Evolutionary conservation across 345 rosid genomes (phyloP).

Genomic region (Citrus maxima): DNA sequence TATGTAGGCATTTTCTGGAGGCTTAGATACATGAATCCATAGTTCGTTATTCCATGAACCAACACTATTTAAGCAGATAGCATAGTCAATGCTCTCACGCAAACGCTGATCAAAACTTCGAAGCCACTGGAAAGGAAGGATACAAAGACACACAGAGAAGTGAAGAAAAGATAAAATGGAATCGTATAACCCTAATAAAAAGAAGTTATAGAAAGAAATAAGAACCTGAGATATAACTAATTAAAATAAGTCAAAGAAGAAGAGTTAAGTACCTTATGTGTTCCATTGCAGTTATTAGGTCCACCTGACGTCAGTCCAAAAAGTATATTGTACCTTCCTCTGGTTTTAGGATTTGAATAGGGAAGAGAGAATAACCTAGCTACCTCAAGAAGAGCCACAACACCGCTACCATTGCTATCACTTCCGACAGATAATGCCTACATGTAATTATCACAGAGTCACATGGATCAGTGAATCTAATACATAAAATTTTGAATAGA

Average conservation of each 20-base stretch:
- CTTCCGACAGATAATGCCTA: slow-evolving; percentile 95
- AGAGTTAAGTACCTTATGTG: slow-evolving; percentile 66
- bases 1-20: slow-evolving; percentile 84
- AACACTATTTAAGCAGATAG: slow-evolving; percentile 92
- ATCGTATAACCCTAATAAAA: not conserved
- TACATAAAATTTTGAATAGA: not conserved
- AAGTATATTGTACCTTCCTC: slow-evolving; percentile 90
- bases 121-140: slow-evolving; percentile 73
- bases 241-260: slow-evolving; percentile 11
- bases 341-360: slow-evolving; percentile 90
- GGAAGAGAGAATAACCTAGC: slow-evolving; percentile 91
- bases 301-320: slow-evolving; percentile 96
- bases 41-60: slow-evolving; percentile 77
- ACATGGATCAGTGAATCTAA: not conserved
- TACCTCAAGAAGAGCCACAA: slow-evolving; percentile 93
- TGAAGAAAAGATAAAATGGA: slow-evolving; percentile 7
- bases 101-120: slow-evolving; percentile 92
- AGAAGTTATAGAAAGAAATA: not conserved
- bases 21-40: slow-evolving; percentile 87
- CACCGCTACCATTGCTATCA: slow-evolving; percentile 96
- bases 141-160: not conserved
- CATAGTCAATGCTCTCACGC: slow-evolving; percentile 96
- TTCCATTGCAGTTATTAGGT: slow-evolving; percentile 95
- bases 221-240: not conserved
- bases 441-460: slow-evolving; percentile 13